Evolutionary conservation across 495 filamentous ascomycete genomes (phyloP).

Genomic region (Hypoxylon intermedium): DNA sequence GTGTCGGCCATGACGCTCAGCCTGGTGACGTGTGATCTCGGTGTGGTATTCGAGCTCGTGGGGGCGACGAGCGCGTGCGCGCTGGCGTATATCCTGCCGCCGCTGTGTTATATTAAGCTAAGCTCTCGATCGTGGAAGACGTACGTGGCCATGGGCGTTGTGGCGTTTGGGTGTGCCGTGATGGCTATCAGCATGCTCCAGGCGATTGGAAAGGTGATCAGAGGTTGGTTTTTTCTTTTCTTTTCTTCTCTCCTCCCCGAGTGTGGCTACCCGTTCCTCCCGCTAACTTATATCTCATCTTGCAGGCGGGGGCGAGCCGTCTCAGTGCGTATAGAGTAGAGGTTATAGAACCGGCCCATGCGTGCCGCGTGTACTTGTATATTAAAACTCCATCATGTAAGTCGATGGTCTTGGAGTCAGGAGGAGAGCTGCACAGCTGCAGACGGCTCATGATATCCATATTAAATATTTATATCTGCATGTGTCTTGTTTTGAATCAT

Average conservation of each 20-base stretch:
- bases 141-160: slow-evolving; percentile 70
- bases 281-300: slow-evolving; percentile 32
- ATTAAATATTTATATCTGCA: not conserved
- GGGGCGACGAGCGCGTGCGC: slow-evolving; percentile 94
- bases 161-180: slow-evolving; percentile 78
- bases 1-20: slow-evolving; percentile 77
- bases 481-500: no score
- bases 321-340: slow-evolving; percentile 41
- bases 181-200: slow-evolving; percentile 84
- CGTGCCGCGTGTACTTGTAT: slow-evolving; percentile 32
- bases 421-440: slow-evolving; percentile 5
- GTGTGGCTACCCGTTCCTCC: slow-evolving; percentile 18
- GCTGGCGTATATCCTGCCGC: slow-evolving; percentile 93
- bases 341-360: slow-evolving; percentile 9
- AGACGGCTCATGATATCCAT: slow-evolving; percentile 1
- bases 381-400: slow-evolving; percentile 31
- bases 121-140: slow-evolving; percentile 80
- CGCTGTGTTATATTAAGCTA: slow-evolving; percentile 92
- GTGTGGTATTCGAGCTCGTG: slow-evolving; percentile 92
- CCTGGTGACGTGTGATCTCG: slow-evolving; percentile 88
- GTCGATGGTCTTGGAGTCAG: slow-evolving; percentile 16
- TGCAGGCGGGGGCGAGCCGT: slow-evolving; percentile 39
- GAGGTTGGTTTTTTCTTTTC: slow-evolving; percentile 42
- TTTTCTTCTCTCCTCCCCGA: not conserved
- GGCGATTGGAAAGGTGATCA: slow-evolving; percentile 70